Evolutionary conservation across 345 rosid species (phyloP).

Genomic region (Acer negundo): DNA sequence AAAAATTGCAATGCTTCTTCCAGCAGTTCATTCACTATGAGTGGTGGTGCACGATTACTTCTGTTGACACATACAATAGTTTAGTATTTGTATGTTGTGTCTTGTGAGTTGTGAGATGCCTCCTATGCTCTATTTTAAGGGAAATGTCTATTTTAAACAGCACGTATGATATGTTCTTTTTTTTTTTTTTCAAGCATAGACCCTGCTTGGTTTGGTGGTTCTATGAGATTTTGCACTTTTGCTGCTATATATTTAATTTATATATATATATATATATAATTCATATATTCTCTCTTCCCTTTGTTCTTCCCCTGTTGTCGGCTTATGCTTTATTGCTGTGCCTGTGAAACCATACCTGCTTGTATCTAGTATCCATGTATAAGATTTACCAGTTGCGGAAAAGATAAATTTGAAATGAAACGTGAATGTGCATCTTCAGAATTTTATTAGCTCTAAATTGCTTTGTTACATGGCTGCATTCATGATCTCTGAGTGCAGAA

Average conservation of each 20-base stretch:
- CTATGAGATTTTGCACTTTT: neutral
- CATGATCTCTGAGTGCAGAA: neutral
- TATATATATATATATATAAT: no score
- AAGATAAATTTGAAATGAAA: neutral
- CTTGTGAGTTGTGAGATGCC: neutral
- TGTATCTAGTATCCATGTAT: no score
- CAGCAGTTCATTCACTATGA: no score
- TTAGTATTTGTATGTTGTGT: neutral
- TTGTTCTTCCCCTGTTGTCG: neutral
- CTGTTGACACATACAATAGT: no score
- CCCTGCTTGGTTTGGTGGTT: neutral
- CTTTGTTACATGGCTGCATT: neutral
- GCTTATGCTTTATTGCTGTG: neutral
- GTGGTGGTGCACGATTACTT: no score
- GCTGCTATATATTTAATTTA: neutral
- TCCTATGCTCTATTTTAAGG: neutral
- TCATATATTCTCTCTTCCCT: neutral
- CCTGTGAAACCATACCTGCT: neutral
- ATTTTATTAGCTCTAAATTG: neutral
- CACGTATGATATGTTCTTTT: no score
- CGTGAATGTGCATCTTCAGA: neutral
- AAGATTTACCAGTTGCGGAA: no score
- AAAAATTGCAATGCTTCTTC: no score
- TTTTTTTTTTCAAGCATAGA: neutral
- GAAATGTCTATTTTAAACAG: no score